phyloP scores from a whole-genome alignment of 768 basidiomycete species.

The Serpula lacrymans region DNA sequence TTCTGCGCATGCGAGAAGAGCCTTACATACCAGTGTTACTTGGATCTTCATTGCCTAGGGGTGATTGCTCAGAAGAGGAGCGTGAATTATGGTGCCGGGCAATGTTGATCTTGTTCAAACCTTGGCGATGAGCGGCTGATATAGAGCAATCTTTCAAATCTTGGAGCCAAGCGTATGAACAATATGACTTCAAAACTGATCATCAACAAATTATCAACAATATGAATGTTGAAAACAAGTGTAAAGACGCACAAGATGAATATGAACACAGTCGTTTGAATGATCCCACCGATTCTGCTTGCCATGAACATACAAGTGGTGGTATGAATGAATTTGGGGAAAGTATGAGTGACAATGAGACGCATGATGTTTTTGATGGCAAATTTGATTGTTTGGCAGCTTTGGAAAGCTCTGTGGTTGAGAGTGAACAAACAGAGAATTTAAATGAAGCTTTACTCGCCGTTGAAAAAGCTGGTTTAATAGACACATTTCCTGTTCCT shows the following conservation, averaged over 20 bases:
- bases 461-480: no score
- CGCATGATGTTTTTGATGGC: background rate
- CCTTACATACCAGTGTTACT: constrained; percentile 8
- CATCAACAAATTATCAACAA: constrained; percentile 8
- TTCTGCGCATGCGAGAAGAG: background rate
- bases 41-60: constrained; percentile 1
- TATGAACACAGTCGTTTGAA: no score
- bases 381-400: no score
- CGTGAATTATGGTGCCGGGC: constrained; percentile 1
- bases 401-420: no score
- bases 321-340: no score
- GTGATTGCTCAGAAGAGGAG: constrained; percentile 1
- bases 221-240: constrained; percentile 6
- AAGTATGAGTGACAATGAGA: no score
- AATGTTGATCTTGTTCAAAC: constrained; percentile 4
- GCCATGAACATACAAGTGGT: no score
- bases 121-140: constrained; percentile 3
- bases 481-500: no score
- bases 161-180: background rate
- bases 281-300: no score
- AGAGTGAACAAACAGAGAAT: no score
- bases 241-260: constrained; percentile 7
- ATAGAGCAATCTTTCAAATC: background rate
- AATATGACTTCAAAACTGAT: no score
- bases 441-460: no score